Evolutionary conservation across 371 early-diverging fungal species (phyloP), one percentile per base, ranked within the genome.

Genomic region (Capniomyces stellatus): DNA sequence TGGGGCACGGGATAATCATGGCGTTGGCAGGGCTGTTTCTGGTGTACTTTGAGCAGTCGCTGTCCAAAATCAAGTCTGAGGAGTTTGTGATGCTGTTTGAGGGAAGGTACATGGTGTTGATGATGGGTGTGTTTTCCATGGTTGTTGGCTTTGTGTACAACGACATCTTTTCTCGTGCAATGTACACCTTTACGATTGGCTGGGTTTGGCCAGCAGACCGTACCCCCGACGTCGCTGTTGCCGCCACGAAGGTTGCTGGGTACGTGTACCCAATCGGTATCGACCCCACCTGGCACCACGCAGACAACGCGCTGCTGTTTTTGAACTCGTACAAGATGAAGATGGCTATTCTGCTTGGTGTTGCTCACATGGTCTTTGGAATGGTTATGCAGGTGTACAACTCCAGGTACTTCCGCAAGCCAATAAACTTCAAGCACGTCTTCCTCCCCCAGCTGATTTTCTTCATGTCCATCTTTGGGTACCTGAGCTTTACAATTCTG

Each of bases 301-400:
- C 92, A 3, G 91, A 92, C 40, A 94, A 92, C 71, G 81, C 74
- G 57, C 77, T 94, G 56, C 66, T 91, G 29, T 99, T 99, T 69
- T 78, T 86, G 57, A 99, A 99, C 75, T 94, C 96, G 31, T 93
- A 98, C 78, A 99, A 99, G 78, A 99, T 99, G 99, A 99, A 99
- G 69, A 87, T 91, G 82, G 87, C 96, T 29, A 82, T 99, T 58
- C 77, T 99, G 50, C 62, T 99, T 42, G 99, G 99, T 60, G 95
- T 98, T 39, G 72, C 90, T 55, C 99, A 99, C 69, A 98, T 99
- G 98, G 69, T 80, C 8, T 87, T 98, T 60, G 99, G 97, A 57
- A 83, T 97, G 57, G 74, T 79, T 53, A 74, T 99, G 60, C 79
- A 87, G 43, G 76, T 88, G n/a, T 83, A 77, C 61, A 99, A 99